Percentiles rank a stretch among this genome's conserved stretches.
phyloP scores from a whole-genome alignment of 129 eudicot genomes.

The sunflower (Helianthus annuus) region HanXRQr2.0-SUNRISE NC_035448.2:102348417-102348916 shows the following conservation, averaged over 20 bases:
- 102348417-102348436: neutral
- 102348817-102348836: conserved; percentile 20
- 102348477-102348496: neutral
- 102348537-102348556: conserved; percentile 22
- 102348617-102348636: conserved; percentile 61
- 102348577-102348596: conserved; percentile 77
- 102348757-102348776: conserved; percentile 48
- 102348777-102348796: conserved; percentile 27
- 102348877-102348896: conserved; percentile 16
- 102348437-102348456: neutral
- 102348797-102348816: conserved; percentile 24
- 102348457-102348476: neutral
- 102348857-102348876: conserved; percentile 35
- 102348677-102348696: conserved; percentile 56
- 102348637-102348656: conserved; percentile 55
- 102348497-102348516: neutral
- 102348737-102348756: conserved; percentile 51
- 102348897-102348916: conserved; percentile 38
- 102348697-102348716: conserved; percentile 70
- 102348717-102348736: conserved; percentile 53
- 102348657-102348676: conserved; percentile 47
- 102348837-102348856: conserved; percentile 20
- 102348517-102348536: neutral
- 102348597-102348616: conserved; percentile 61
- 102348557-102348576: conserved; percentile 60